These are phyloP conservation scores for Cyphellophora europaea DNA, from an alignment of 2,329 filamentous ascomycete species.

Conservation along the genomic window DNA sequence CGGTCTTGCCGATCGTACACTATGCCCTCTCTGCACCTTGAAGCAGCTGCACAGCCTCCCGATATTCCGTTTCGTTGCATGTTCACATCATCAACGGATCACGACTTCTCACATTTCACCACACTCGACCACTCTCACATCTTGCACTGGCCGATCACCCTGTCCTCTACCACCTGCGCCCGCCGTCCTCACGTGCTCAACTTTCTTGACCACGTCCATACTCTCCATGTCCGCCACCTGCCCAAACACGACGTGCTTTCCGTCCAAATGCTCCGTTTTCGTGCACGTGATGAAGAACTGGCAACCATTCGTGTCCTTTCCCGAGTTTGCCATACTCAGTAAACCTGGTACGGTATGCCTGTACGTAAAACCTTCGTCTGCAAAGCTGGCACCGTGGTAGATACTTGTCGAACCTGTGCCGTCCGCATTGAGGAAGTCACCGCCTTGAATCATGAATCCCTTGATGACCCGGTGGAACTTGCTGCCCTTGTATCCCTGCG, in stretches of 20 bases:
- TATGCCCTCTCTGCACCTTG: too few species aligned
- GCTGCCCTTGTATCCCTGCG: slow-evolving; percentile 88
- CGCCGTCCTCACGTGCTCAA: slow-evolving; percentile 82
- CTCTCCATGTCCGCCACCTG: slow-evolving; percentile 65
- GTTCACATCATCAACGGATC: too few species aligned
- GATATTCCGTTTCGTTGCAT: too few species aligned
- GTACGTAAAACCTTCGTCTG: slow-evolving; percentile 79
- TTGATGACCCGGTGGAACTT: slow-evolving; percentile 94
- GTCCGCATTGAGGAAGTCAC: slow-evolving; percentile 89
- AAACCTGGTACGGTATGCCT: slow-evolving; percentile 73
- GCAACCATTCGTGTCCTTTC: slow-evolving; percentile 83
- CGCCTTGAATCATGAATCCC: slow-evolving; percentile 95
- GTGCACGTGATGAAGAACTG: slow-evolving; percentile 97
- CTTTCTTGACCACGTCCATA: slow-evolving; percentile 83
- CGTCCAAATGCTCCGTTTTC: slow-evolving; percentile 76
- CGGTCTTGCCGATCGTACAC: too few species aligned
- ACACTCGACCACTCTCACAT: slow-evolving; percentile 76
- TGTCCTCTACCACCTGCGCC: slow-evolving; percentile 29
- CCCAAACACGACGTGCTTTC: slow-evolving; percentile 93
- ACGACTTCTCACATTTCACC: slow-evolving; percentile 87
- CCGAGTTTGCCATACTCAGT: slow-evolving; percentile 93
- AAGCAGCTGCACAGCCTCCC: too few species aligned
- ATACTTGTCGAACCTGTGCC: slow-evolving; percentile 83
- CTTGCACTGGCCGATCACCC: slow-evolving; percentile 68
- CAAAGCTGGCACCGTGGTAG: slow-evolving; percentile 75